Evolutionary conservation across 306 rosid species (phyloP).

Genomic region (Astragalus glycyphyllos): DNA sequence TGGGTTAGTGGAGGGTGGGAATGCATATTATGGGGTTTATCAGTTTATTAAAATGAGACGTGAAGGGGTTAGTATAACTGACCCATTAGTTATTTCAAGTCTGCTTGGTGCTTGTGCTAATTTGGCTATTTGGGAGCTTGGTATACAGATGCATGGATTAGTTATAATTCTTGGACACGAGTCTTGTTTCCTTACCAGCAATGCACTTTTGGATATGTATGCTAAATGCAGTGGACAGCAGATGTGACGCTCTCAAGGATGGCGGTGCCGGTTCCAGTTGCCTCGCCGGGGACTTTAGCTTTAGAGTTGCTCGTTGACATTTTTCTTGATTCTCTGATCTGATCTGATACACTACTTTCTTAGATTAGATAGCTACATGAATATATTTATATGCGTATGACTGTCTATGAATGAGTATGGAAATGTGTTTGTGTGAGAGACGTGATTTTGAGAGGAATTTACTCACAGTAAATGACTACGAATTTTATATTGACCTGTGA

Average conservation of each 20-base stretch:
- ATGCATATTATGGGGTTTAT: slow-evolving; percentile 57
- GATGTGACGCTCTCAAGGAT: too few relatives aligned
- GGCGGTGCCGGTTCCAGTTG: too few relatives aligned
- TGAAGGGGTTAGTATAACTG: slow-evolving; percentile 62
- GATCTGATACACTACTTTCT: too few relatives aligned
- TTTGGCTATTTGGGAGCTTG: slow-evolving; percentile 72
- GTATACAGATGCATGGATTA: slow-evolving; percentile 74
- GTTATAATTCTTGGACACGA: slow-evolving; percentile 72
- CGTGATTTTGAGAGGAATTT: too few relatives aligned
- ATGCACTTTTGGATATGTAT: slow-evolving; percentile 87
- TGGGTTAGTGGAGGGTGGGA: slow-evolving; percentile 85
- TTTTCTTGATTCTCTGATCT: too few relatives aligned
- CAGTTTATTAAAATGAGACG: slow-evolving; percentile 74
- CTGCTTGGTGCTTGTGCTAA: slow-evolving; percentile 81
- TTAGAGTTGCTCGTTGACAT: too few relatives aligned
- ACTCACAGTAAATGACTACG: too few relatives aligned
- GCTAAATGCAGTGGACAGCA: slow-evolving; percentile 85
- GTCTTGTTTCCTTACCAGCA: slow-evolving; percentile 77
- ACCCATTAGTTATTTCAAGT: slow-evolving; percentile 86
- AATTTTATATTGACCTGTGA: background rate
- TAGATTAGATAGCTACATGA: too few relatives aligned
- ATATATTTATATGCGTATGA: too few relatives aligned
- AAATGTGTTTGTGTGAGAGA: too few relatives aligned
- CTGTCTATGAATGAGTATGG: too few relatives aligned
- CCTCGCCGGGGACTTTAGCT: too few relatives aligned